Evolutionary conservation across 1,284 basidiomycete genomes (phyloP), one percentile per base, ranked within the genome.

Genomic region (Puccinia polysora): DNA sequence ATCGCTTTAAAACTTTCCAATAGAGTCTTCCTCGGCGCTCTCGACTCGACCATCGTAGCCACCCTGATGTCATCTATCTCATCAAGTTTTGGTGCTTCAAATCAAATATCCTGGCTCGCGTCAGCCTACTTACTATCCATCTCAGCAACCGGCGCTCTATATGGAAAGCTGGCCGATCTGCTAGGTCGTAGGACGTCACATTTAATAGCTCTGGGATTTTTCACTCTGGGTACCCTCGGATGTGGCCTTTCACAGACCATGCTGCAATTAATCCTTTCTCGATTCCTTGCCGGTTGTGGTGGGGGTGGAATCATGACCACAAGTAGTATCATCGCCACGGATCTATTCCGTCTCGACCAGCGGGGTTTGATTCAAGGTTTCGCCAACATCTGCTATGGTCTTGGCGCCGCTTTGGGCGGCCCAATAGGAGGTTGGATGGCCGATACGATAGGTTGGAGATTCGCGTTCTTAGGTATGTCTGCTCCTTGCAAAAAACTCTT

Each of bases 61-160:
- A 79, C 79, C 15, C 77, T 80, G n/a, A 73, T 79, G 45, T 76
- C 75, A 30, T 75, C 73, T 59, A 79, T 80, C 63, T 77, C 77
- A 12, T 76, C 77, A 15, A 75, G 73, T 32, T 80, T 80, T 74
- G 74, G 75, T 23, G 76, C 77, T 6, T 76, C 76, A 32, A 77
- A 80, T 71, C 75, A 78, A 47, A 75, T 78, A 2, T 75, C 78
- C 1, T 80, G 79, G 79, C 75, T 80, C 2, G 79, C 79, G 0
- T 76, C 77, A 7, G 75, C 76, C 5, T 80, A 78, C 56, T 74
- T 80, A 5, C 69, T 80, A 6, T 75, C 74, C 18, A 77, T 79
- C 2, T 78, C 77, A 62, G 78, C 78, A 71, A 76, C 78, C 50
- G 76, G 77, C 7, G 78, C 79, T 0, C 70, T 80, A 15, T 79